Conservation (phyloP, 768 basidiomycete genomes). For the Paxillus rubicundulus region DNA sequence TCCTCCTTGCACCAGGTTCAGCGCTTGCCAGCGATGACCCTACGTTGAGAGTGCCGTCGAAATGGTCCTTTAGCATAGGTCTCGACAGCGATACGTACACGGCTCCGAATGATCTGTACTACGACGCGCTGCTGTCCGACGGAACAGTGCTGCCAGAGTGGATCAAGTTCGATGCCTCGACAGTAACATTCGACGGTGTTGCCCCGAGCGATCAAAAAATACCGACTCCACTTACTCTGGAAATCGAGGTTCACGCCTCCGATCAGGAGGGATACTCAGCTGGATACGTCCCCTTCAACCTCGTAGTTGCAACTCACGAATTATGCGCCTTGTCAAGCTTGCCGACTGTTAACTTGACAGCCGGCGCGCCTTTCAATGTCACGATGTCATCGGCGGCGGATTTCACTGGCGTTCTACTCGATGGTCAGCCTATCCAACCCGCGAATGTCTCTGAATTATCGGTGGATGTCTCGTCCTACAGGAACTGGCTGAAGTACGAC, state of each 20-base stretch:
- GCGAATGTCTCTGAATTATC: slow-evolving; percentile 53
- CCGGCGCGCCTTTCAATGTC: slow-evolving; percentile 50
- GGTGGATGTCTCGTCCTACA: slow-evolving; percentile 58
- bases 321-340: slow-evolving; percentile 50
- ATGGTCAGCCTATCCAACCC: slow-evolving; percentile 55
- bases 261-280: slow-evolving; percentile 74
- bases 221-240: slow-evolving; percentile 41
- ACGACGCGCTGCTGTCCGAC: slow-evolving; percentile 60
- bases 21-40: slow-evolving; percentile 51
- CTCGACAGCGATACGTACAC: slow-evolving; percentile 64
- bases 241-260: slow-evolving; percentile 63
- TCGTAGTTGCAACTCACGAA: slow-evolving; percentile 69
- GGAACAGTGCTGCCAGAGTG: slow-evolving; percentile 74
- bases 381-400: slow-evolving; percentile 53
- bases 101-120: slow-evolving; percentile 49
- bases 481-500: slow-evolving; percentile 63
- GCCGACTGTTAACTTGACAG: slow-evolving; percentile 71
- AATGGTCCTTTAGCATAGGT: slow-evolving; percentile 91
- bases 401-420: slow-evolving; percentile 61
- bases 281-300: slow-evolving; percentile 53
- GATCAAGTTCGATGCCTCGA: slow-evolving; percentile 65
- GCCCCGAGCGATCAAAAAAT: slow-evolving; percentile 50
- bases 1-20: slow-evolving; percentile 57
- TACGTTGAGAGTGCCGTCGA: slow-evolving; percentile 67
- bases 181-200: slow-evolving; percentile 76